phyloP scores from a whole-genome alignment of 768 basidiomycete species.

The Termitomyces sp. region DNA sequence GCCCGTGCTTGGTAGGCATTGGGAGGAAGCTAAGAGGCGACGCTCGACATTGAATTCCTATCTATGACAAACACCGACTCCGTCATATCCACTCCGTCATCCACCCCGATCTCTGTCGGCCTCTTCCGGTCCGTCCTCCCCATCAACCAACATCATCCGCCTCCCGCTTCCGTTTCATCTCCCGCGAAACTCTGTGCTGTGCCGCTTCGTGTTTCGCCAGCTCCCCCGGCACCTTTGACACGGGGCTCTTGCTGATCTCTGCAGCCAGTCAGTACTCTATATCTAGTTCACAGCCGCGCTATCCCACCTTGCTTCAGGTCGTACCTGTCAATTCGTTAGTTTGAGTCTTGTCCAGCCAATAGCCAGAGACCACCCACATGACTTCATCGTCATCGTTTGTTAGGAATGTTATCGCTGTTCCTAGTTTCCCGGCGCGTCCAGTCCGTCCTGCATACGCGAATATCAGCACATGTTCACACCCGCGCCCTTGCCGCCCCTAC shows the following conservation, averaged over 20 bases:
- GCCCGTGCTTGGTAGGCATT: slow-evolving; percentile 49
- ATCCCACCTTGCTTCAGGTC: slow-evolving; percentile 86
- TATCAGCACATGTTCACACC: slow-evolving; percentile 2
- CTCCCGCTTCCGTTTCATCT: slow-evolving; percentile 94
- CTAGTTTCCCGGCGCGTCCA: slow-evolving; percentile 95
- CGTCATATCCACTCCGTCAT: slow-evolving; percentile 6
- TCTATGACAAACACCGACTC: slow-evolving; percentile 10
- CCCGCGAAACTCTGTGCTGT: slow-evolving; percentile 84
- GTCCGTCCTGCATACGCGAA: slow-evolving; percentile 80
- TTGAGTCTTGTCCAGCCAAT: not conserved
- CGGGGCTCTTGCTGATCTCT: slow-evolving; percentile 88
- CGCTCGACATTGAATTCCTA: not conserved
- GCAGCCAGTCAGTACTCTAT: slow-evolving; percentile 33
- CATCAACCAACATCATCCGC: slow-evolving; percentile 65
- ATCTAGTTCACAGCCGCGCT: not conserved
- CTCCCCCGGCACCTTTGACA: slow-evolving; percentile 85
- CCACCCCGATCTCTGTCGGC: slow-evolving; percentile 2
- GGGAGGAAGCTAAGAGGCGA: slow-evolving; percentile 18
- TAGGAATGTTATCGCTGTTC: slow-evolving; percentile 92
- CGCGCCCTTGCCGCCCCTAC: slow-evolving; percentile 30
- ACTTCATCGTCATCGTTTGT: slow-evolving; percentile 96
- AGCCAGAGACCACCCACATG: slow-evolving; percentile 57
- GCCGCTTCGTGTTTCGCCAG: slow-evolving; percentile 90
- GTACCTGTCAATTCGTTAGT: slow-evolving; percentile 53
- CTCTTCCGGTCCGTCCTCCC: not conserved